phyloP scores from a whole-genome alignment of 1,284 basidiomycete genomes.

The Pisolithus thermaeus region DNA sequence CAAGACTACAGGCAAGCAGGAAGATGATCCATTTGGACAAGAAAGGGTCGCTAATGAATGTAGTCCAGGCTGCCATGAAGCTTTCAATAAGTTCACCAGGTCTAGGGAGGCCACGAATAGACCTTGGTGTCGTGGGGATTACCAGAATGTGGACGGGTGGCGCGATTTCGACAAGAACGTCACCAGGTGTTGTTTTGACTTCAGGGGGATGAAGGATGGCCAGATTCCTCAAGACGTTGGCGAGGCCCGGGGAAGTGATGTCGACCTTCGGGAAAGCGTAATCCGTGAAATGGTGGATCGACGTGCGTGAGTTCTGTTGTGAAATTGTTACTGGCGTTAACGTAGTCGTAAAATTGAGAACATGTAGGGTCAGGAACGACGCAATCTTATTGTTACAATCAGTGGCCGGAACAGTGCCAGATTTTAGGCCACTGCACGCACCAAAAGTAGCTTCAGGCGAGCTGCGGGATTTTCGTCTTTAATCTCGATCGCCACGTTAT shows the following conservation, averaged over 20 bases:
- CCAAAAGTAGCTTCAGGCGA: conserved; percentile 84
- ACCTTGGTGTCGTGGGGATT: conserved; percentile 29
- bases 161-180: conserved; percentile 68
- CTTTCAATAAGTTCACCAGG: conserved; percentile 56
- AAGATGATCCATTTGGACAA: conserved; percentile 96
- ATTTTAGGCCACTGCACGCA: conserved; percentile 31
- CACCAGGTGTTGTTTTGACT: conserved; percentile 25
- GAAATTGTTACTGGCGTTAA: conserved; percentile 56
- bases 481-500: conserved; percentile 20
- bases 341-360: conserved; percentile 91
- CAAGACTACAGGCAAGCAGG: conserved; percentile 80
- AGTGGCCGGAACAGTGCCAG: not conserved
- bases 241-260: conserved; percentile 54
- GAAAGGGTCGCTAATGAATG: conserved; percentile 92
- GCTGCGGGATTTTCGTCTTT: conserved; percentile 67
- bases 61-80: conserved; percentile 93
- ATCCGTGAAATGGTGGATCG: conserved; percentile 17
- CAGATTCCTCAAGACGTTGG: conserved; percentile 55
- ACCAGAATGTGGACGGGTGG: conserved; percentile 61
- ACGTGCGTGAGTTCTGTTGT: conserved; percentile 18
- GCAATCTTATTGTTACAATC: conserved; percentile 48
- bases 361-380: conserved; percentile 84
- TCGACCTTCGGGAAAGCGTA: conserved; percentile 51
- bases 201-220: conserved; percentile 31
- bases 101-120: conserved; percentile 19